phyloP scores from a whole-genome alignment of 352 stramenopile species.

The Phytophthora aleatoria region DNA sequence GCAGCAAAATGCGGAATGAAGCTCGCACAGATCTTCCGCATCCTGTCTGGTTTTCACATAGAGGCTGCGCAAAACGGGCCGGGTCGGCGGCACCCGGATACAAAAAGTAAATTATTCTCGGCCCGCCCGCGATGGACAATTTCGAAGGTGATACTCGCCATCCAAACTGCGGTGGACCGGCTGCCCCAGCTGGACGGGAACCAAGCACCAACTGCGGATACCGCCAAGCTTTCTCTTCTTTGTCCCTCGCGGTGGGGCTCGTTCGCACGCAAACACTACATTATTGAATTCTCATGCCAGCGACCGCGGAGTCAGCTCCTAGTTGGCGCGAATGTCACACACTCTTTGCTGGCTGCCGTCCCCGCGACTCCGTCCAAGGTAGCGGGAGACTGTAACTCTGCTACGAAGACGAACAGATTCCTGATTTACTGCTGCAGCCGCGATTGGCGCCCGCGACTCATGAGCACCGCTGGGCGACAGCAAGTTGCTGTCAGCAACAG shows the following conservation, averaged over 20 bases:
- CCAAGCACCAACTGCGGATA: slow-evolving; percentile 30
- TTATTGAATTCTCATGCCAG: slow-evolving; percentile 15
- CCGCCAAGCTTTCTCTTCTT: slow-evolving; percentile 19
- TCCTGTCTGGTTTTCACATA: slow-evolving; percentile 24
- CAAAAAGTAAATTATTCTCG: slow-evolving; percentile 3
- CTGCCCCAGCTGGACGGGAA: slow-evolving; percentile 6
- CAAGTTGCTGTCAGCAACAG: background rate
- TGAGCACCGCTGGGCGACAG: background rate
- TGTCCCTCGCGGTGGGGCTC: slow-evolving; percentile 13
- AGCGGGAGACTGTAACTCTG: background rate
- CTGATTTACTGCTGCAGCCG: slow-evolving; percentile 21
- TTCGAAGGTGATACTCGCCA: slow-evolving; percentile 23
- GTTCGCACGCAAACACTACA: slow-evolving; percentile 5
- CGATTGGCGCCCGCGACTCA: slow-evolving; percentile 13
- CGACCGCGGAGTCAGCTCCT: background rate
- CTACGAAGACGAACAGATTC: background rate
- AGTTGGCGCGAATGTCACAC: slow-evolving; percentile 22
- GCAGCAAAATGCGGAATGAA: slow-evolving; percentile 56
- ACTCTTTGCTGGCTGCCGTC: slow-evolving; percentile 27
- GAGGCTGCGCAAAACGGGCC: slow-evolving; percentile 18
- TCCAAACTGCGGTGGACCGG: background rate
- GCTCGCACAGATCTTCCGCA: slow-evolving; percentile 34
- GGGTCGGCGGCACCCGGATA: slow-evolving; percentile 6
- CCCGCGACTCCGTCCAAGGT: background rate
- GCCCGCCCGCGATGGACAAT: slow-evolving; percentile 29